These are phyloP conservation scores for Zasmidium angulare DNA, from an alignment of 2,329 filamentous ascomycete genomes.

Conservation along the genomic window DNA sequence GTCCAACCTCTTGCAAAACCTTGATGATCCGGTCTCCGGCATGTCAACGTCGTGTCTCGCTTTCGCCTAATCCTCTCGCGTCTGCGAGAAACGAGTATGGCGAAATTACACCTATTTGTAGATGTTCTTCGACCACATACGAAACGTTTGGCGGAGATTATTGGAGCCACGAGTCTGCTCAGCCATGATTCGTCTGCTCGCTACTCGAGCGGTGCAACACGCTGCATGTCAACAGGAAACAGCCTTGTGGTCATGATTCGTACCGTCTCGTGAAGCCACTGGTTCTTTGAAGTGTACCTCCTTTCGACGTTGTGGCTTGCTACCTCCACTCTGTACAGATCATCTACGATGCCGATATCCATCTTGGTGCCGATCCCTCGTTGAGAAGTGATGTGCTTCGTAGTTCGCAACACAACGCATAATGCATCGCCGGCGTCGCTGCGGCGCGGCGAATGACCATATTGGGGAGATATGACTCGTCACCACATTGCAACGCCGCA, in stretches of 20 bases:
- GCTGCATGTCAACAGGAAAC: too few relatives aligned
- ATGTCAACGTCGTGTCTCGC: neutral
- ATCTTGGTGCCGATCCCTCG: neutral
- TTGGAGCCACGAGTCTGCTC: neutral
- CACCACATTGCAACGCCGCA: too few relatives aligned
- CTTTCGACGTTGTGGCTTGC: neutral
- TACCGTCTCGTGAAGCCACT: too few relatives aligned
- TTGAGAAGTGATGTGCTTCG: neutral
- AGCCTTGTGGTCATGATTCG: too few relatives aligned
- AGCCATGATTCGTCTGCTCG: neutral
- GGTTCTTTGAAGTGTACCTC: too few relatives aligned
- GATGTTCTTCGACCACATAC: neutral
- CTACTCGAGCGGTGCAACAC: neutral
- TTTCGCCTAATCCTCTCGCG: neutral
- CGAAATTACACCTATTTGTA: neutral
- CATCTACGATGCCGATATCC: neutral
- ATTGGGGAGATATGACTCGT: too few relatives aligned
- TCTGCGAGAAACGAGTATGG: neutral
- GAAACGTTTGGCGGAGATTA: neutral
- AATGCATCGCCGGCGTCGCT: too few relatives aligned
- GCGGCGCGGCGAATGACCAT: too few relatives aligned
- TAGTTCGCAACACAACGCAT: too few relatives aligned
- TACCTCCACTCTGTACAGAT: neutral
- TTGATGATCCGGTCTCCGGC: neutral
- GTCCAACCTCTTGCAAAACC: neutral